These are phyloP conservation scores for Paulownia fortunei DNA, from an alignment of 257 asterid species.

Conservation along the genomic window DNA sequence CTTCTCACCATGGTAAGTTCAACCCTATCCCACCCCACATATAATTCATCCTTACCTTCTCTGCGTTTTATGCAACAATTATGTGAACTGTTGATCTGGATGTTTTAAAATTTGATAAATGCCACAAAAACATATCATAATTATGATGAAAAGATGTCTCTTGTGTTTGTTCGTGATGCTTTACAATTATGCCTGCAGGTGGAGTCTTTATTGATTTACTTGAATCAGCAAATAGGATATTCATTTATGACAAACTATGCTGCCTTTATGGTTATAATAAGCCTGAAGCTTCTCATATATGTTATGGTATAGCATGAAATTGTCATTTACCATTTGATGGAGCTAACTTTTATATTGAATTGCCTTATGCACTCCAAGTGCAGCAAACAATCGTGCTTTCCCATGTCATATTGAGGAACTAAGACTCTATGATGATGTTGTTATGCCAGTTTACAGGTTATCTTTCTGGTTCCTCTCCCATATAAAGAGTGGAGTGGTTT, in stretches of 20 bases:
- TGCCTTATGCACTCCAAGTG: slow-evolving; percentile 5
- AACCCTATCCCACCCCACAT: background rate
- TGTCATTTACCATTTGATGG: background rate
- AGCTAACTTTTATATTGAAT: slow-evolving; percentile 2
- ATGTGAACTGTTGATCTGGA: slow-evolving; percentile 4
- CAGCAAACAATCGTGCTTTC: slow-evolving; percentile 1
- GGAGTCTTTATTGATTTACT: slow-evolving; percentile 9
- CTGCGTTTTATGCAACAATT: background rate
- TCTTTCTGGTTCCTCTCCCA: slow-evolving; percentile 86
- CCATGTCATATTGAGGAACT: slow-evolving; percentile 13
- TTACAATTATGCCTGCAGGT: background rate
- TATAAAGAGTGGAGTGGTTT: slow-evolving; percentile 89
- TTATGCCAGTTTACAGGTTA: slow-evolving; percentile 77
- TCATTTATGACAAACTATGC: no score
- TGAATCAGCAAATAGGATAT: no score
- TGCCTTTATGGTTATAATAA: no score
- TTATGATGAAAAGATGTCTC: slow-evolving; percentile 12
- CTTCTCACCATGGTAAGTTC: slow-evolving; percentile 76
- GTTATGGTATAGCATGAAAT: background rate
- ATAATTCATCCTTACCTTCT: slow-evolving; percentile 15
- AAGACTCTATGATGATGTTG: slow-evolving; percentile 31
- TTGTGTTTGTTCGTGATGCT: no score
- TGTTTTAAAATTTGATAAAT: background rate
- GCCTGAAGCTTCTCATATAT: no score
- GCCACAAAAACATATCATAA: background rate